These are phyloP conservation scores for Cryptococcus sp. DNA, from an alignment of 1,284 basidiomycete species.

Conservation along the genomic window DNA sequence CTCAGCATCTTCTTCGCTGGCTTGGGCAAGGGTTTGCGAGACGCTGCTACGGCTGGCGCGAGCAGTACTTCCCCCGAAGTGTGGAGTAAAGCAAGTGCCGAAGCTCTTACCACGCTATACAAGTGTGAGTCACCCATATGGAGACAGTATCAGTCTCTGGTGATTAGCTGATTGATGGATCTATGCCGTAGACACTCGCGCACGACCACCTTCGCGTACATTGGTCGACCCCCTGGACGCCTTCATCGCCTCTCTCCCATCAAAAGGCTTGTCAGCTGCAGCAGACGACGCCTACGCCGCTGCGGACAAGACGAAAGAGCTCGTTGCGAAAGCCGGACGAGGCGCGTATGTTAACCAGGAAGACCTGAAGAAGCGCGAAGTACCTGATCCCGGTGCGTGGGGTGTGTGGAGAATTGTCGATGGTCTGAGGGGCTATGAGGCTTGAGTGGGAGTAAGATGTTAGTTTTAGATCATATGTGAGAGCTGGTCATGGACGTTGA, in stretches of 20 bases:
- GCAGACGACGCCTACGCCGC: conserved; percentile 67
- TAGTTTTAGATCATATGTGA: not conserved
- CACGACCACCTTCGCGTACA: conserved; percentile 84
- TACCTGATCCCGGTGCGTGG: conserved; percentile 89
- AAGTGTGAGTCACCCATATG: conserved; percentile 56
- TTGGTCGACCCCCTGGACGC: conserved; percentile 88
- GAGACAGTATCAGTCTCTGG: not conserved
- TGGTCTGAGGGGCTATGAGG: conserved; percentile 38
- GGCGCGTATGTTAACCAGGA: conserved; percentile 83
- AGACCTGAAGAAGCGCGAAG: conserved; percentile 65
- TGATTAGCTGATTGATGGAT: not conserved
- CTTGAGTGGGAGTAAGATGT: not conserved
- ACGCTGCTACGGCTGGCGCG: conserved; percentile 22
- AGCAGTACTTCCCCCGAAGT: conserved; percentile 55
- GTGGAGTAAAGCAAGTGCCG: conserved; percentile 65
- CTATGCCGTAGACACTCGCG: conserved; percentile 64
- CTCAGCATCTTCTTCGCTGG: conserved; percentile 82
- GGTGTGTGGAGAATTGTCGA: conserved; percentile 60
- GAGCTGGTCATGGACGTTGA: not conserved
- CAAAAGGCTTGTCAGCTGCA: conserved; percentile 59
- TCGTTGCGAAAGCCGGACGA: conserved; percentile 83
- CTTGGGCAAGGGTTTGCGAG: conserved; percentile 53
- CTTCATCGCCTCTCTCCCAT: conserved; percentile 63
- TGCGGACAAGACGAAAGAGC: conserved; percentile 67
- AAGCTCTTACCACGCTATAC: conserved; percentile 72